Evolutionary conservation across 2,329 filamentous ascomycete species (phyloP), one percentile per base, ranked within the genome.

Genomic region (Aureobasidium lini): DNA sequence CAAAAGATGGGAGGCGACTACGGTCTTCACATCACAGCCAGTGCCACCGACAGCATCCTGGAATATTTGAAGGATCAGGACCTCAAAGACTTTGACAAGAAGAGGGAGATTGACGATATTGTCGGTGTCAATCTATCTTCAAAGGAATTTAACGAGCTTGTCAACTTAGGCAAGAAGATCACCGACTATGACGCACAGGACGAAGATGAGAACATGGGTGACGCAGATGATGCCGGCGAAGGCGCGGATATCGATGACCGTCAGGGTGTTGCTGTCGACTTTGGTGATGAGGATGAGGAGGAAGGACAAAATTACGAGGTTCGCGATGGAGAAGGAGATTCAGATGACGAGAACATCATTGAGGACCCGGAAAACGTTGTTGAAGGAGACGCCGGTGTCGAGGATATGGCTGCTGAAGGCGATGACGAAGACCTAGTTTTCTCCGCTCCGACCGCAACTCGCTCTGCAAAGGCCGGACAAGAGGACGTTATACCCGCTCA

Each of bases 121-220:
- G 75, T 99, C 43, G 94, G 93, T n/a, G 82, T 82, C 37, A 85
- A 85, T 0, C 83, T 96, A 78, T 86, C 81, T 50, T 84, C 90
- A 1, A 95, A 96, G 71, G 87, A 96, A 72, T 99, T 97, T 77
- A 97, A 97, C 70, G 93, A 97, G 76, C 77, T 99, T 65, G 86
- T 97, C 59, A 99, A 96, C 70, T 78, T 99, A 44, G 90, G 92
- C 64, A 99, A 99, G 79, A 99, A 99, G 76, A 96, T 99, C 64
- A 99, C 94, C 52, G 94, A 99, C 72, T 99, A 97, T 73, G 89
- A 97, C 73, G 89, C 89, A 40, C 91, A 97, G 71, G 93, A 97
- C 64, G 94, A 96, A 34, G 92, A 97, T 63, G 93, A 96, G 65
- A 86, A 91, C 60, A 89, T 90, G 79, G 87, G 84, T 32, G 85